Base-by-base conservation (phyloP, 75 land plant genomes). In the Pinus albicaulis region DNA sequence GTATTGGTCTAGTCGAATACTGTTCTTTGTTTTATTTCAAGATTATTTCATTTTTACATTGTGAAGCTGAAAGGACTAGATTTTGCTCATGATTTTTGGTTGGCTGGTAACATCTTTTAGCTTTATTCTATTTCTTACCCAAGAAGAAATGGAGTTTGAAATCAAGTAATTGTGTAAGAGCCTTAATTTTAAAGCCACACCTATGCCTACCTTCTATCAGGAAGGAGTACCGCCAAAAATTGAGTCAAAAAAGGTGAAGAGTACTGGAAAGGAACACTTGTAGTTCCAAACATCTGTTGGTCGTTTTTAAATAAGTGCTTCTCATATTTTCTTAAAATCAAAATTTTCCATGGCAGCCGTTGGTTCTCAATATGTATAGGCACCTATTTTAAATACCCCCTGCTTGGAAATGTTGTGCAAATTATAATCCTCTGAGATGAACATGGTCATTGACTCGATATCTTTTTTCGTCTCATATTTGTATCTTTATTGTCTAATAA, bases 181-280 rank as follows among this genome's bases (percentile, higher is more conserved):
- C 56, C 82, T 83, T 59, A 86, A 80, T 68, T 91, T 84, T 73
- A 91, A 86, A 55, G 89, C 93, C 55, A 86, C 76, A 61, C 86
- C 91, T 0, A 71, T 84, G 82, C 92, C 92, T 55, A 63, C 69
- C 16, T 86, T 91, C 62, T 89, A 89, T 70, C 82, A 68, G 68
- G 87, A 87, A 59, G 61, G 73, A 23, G 52, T 63, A 17, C 24
- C 78, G 7, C 63, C 76, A n/a, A 86, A 86, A 70, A 31, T 65
- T 19, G 70, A 70, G 63, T 22, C 66, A 7, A 73, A 79, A 55
- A 90, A 81, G 83, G 85, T 89, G 28, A 8, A 68, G 53, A 7
- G 11, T 41, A 38, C 22, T 41, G 48, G 48, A 11, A n/a, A n/a
- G 34, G n/a, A 41, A 23, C 48, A 19, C 10, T 7, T 20, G 52